Evolutionary conservation across 2,329 filamentous ascomycete species (phyloP), one percentile per base, ranked within the genome.

Genomic region (Colletotrichum euphorbiae): DNA sequence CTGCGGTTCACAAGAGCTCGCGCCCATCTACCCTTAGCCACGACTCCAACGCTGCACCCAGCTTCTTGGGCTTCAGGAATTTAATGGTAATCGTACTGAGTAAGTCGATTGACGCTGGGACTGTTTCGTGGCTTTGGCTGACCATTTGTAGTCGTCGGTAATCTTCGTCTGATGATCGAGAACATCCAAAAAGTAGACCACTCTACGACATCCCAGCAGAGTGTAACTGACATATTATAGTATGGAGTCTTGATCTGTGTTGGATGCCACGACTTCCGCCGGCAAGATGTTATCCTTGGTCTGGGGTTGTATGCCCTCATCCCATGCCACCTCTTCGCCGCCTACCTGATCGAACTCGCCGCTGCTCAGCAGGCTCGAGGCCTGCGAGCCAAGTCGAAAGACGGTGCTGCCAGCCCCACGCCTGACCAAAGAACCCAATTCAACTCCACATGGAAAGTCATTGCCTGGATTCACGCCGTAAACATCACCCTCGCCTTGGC

Each of bases 211-310:
- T 8, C 50, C 24, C 15, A 54, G 70, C 73, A 46, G 73, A 67
- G 58, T 42, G 36, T 36, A 17, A 46, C 57, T 69, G 24, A 67
- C 28, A 45, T 5, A 15, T 17, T n/a, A 50, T 77, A 95, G 92
- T 99, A 99, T 77, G 96, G 96, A 61, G 93, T 98, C 66, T 84
- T 98, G 67, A 97, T 99, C 72, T 98, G 95, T 76, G 84, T 99
- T 69, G 89, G 89, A 72, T 97, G 94, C 77, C 94, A 97, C 78
- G 93, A 97, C 79, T 97, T 96, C 76, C 89, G 91, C 63, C 87
- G 85, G 63, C 88, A 92, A 74, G 94, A 98, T 76, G 74, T 97
- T 28, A 78, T 91, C 45, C 86, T 94, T 48, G 94, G 93, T 17
- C 83, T 91, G 7, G 83, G 91, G 12, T 88, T 98, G 59, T 98